Evolutionary conservation across 495 filamentous ascomycete genomes (phyloP).

Genomic region (Parmelia sp.): DNA sequence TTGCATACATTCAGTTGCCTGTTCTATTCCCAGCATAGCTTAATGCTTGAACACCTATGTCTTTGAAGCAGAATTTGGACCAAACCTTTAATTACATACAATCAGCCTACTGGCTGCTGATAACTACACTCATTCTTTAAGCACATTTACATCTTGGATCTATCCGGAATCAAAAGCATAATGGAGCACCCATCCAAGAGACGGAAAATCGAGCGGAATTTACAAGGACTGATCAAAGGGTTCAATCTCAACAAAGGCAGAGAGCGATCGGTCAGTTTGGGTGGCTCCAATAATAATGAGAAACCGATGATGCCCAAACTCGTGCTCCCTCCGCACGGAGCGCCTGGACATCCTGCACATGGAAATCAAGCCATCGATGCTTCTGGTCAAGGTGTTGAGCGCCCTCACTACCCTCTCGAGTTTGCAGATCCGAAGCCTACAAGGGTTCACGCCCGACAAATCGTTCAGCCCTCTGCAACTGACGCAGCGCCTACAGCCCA

Average conservation of each 20-base stretch:
- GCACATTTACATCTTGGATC: background rate
- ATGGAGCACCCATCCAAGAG: constrained; percentile 28
- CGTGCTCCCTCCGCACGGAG: constrained; percentile 11
- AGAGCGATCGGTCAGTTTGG: constrained; percentile 14
- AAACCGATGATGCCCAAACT: constrained; percentile 16
- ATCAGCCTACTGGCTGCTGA: constrained; percentile 11
- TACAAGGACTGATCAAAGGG: constrained; percentile 1
- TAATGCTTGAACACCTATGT: constrained; percentile 5
- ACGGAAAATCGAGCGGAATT: constrained; percentile 20
- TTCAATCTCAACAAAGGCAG: constrained; percentile 12
- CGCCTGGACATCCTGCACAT: constrained; percentile 10
- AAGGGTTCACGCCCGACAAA: constrained; percentile 4
- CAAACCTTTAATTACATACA: constrained; percentile 10
- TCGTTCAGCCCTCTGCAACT: background rate
- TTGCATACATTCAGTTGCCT: background rate
- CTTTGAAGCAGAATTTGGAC: constrained; percentile 10
- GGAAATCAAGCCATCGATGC: constrained; percentile 1
- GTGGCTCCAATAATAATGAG: constrained; percentile 12
- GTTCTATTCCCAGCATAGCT: constrained; percentile 2
- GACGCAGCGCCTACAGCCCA: background rate
- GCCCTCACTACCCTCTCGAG: constrained; percentile 10
- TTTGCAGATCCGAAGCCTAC: background rate
- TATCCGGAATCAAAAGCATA: constrained; percentile 6
- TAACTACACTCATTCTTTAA: constrained; percentile 11
- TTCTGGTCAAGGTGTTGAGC: constrained; percentile 6